Base-by-base conservation (phyloP, 2,329 filamentous ascomycete genomes). In the Colletotrichum incanum region DNA sequence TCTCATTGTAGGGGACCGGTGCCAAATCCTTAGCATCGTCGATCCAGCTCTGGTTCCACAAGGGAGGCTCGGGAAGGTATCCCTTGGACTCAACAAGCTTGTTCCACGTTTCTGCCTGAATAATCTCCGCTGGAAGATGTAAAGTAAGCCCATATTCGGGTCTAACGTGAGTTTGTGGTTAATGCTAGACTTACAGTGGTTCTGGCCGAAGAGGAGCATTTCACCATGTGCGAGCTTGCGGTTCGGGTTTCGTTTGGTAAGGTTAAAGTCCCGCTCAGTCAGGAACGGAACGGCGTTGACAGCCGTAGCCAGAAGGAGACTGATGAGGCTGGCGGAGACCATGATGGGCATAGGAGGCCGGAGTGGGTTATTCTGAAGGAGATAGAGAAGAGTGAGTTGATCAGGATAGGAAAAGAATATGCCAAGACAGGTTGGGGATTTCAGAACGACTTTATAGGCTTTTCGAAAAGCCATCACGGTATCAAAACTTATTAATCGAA, bases 251-350 rank as follows among this genome's bases (percentile, higher is more conserved):
- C 28, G 28, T 31, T 6, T 31, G 28, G 28, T 31, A 6, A 31
- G 28, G 28, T 31, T 31, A 31, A 31, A 31, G 28, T 31, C 28
- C 28, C 28, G 28, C 26, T 56, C 11, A 3, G 41, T 18, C 16
- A 71, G 14, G 16, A 31, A 31, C 3, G 71, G 71, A 34, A 58
- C 63, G n/a, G 71, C 67, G 28, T 26, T 55, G 56, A 49, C 67
- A n/a, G 43, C 59, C 28, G 58, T 28, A 16, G 67, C 61, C 62
- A 67, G 43, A 12, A 70, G 8, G n/a, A 73, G 50, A 34, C 26
- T 58, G 28, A 70, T 12, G 7, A 73, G n/a, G 28, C 23, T 34
- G 6, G 50, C 28, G 18, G 71, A 60, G 39, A 73, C 39, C 66
- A 73, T 73, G 11, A 5, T 54, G 56, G 20, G 28, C 26, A 28